These are phyloP conservation scores for Chytriomyces sp. DNA, from an alignment of 192 early-diverging fungal species.

Conservation along the genomic window DNA sequence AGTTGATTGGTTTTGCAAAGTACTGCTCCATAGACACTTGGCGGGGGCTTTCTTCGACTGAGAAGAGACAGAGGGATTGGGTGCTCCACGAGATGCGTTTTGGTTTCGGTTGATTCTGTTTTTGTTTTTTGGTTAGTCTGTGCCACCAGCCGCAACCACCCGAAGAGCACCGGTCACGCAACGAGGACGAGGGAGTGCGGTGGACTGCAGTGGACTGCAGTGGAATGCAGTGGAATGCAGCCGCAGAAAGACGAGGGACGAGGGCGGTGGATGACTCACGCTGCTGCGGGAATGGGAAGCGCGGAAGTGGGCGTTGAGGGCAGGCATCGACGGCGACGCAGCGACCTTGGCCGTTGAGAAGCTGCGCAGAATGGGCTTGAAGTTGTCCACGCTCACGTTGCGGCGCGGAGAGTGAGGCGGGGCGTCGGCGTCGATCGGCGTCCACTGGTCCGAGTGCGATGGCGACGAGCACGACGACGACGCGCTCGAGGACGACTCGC, in stretches of 20 bases:
- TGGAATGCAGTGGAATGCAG: no score
- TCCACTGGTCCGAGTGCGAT: background rate
- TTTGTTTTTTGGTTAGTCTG: no score
- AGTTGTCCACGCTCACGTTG: background rate
- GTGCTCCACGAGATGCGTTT: conserved; percentile 13
- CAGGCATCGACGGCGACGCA: conserved; percentile 1
- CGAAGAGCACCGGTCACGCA: no score
- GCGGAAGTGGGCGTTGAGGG: background rate
- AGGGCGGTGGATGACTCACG: background rate
- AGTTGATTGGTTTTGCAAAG: conserved; percentile 4
- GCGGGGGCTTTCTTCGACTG: conserved; percentile 8
- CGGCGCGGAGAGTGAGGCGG: background rate
- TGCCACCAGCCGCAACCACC: no score
- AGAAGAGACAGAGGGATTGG: conserved; percentile 19
- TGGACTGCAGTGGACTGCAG: no score
- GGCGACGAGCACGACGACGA: background rate
- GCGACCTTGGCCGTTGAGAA: background rate
- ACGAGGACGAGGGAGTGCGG: no score
- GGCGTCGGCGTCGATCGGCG: background rate
- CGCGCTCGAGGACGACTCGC: background rate
- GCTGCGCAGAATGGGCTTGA: conserved; percentile 12
- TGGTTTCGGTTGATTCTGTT: background rate
- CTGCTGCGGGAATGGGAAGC: background rate
- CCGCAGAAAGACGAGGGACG: background rate
- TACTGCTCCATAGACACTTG: background rate